Percentiles rank a stretch among this genome's conserved stretches.
phyloP scores from a whole-genome alignment of 1,284 basidiomycete species.

The Bothia castanella region DNA sequence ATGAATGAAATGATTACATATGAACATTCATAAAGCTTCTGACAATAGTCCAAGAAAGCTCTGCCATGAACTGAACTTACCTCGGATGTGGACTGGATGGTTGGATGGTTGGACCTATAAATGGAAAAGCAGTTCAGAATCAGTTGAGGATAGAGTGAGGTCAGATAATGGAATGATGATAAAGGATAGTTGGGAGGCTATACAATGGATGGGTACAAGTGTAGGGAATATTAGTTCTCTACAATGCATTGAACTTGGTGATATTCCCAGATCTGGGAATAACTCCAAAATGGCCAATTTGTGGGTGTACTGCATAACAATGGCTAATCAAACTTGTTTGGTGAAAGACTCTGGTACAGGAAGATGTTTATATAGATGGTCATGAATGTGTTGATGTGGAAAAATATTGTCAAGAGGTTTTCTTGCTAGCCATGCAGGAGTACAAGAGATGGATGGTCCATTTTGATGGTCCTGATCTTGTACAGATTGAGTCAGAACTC shows the following conservation, averaged over 20 bases:
- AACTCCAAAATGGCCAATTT: background rate
- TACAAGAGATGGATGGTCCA: slow-evolving; percentile 24
- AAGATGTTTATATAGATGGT: slow-evolving; percentile 34
- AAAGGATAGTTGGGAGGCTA: too few species aligned
- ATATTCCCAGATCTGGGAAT: background rate
- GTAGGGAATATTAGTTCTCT: too few species aligned
- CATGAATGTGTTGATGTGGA: slow-evolving; percentile 38
- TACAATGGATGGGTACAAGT: too few species aligned
- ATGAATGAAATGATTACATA: too few species aligned
- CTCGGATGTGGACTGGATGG: too few species aligned
- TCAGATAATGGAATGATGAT: too few species aligned
- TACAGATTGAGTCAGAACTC: slow-evolving; percentile 19
- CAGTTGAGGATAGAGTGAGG: too few species aligned
- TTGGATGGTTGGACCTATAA: too few species aligned
- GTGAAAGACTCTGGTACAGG: background rate
- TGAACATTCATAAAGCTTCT: too few species aligned
- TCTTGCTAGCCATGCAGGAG: slow-evolving; percentile 31
- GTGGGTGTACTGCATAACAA: background rate
- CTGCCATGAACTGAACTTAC: too few species aligned
- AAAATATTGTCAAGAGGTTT: slow-evolving; percentile 29
- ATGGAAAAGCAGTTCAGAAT: too few species aligned
- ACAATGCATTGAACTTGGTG: background rate
- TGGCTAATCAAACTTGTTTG: background rate
- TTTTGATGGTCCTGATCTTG: background rate
- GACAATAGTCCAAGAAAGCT: too few species aligned